phyloP scores from a whole-genome alignment of 345 rosid species.

The Salix exigua region DNA sequence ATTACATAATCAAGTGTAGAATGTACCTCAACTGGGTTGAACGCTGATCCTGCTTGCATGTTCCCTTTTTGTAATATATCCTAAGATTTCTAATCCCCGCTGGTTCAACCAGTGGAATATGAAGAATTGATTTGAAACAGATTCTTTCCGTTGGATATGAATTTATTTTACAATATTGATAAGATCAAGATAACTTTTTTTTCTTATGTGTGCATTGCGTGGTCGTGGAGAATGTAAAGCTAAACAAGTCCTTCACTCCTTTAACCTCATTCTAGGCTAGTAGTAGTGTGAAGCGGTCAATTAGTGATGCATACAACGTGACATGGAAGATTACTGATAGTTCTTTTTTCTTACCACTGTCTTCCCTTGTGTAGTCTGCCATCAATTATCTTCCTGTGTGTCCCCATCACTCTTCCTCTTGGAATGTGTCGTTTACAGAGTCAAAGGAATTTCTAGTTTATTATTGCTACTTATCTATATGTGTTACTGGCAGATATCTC shows the following conservation, averaged over 20 bases:
- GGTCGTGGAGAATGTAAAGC: background rate
- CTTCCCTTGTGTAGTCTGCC: background rate
- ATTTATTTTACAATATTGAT: background rate
- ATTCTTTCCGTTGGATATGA: background rate
- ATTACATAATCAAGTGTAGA: too few relatives aligned
- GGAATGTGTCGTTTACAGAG: background rate
- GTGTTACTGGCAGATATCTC: constrained; percentile 54
- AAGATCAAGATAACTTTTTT: background rate
- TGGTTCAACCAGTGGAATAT: background rate
- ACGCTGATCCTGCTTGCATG: background rate
- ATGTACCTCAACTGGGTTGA: background rate
- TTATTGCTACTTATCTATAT: background rate
- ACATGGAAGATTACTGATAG: background rate
- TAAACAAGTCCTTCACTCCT: background rate
- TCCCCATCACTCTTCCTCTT: background rate
- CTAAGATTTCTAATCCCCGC: background rate
- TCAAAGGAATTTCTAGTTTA: background rate
- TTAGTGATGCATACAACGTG: background rate
- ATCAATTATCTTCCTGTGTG: background rate
- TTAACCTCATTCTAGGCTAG: background rate
- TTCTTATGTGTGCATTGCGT: background rate
- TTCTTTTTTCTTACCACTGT: background rate
- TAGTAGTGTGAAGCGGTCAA: background rate
- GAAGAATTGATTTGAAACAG: background rate
- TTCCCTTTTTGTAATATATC: background rate